Conservation (phyloP, 2,329 filamentous ascomycete species). For the Thermothelomyces thermophilus region DNA sequence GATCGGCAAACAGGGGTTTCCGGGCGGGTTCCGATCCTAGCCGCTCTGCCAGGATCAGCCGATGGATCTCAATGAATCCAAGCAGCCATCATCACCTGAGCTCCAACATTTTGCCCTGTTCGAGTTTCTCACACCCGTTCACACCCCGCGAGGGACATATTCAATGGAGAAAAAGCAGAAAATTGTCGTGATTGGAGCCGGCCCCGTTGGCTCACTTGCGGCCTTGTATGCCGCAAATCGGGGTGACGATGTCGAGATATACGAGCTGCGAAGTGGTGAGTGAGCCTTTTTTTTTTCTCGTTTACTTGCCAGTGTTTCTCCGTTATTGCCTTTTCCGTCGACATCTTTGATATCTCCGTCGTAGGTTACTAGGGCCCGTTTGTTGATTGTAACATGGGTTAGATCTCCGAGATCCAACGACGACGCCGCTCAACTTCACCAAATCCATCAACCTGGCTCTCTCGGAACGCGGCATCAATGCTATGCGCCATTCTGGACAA, state of each 20-base stretch:
- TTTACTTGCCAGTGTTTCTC: too few species aligned
- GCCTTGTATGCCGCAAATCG: conserved; percentile 86
- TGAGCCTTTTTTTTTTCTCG: conserved; percentile 14
- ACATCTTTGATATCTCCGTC: too few species aligned
- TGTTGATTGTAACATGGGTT: conserved; percentile 8
- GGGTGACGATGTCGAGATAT: conserved; percentile 86
- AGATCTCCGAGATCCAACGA: conserved; percentile 84
- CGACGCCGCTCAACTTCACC: conserved; percentile 85
- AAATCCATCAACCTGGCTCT: conserved; percentile 98
- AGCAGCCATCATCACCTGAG: not conserved
- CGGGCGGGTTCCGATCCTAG: conserved; percentile 6
- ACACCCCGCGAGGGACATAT: not conserved
- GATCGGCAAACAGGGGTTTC: not conserved
- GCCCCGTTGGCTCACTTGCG: conserved; percentile 86
- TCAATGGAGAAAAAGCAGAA: conserved; percentile 48
- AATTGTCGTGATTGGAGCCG: conserved; percentile 80
- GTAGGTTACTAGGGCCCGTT: not conserved
- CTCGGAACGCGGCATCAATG: conserved; percentile 88
- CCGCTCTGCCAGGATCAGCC: conserved; percentile 9
- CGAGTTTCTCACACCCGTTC: not conserved
- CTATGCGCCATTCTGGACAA: conserved; percentile 65
- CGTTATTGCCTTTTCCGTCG: too few species aligned
- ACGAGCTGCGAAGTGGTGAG: conserved; percentile 82
- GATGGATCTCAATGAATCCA: not conserved
- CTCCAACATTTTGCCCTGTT: not conserved